Evolutionary conservation across 768 basidiomycete species (phyloP).

Genomic region (Termitomyces sp.): DNA sequence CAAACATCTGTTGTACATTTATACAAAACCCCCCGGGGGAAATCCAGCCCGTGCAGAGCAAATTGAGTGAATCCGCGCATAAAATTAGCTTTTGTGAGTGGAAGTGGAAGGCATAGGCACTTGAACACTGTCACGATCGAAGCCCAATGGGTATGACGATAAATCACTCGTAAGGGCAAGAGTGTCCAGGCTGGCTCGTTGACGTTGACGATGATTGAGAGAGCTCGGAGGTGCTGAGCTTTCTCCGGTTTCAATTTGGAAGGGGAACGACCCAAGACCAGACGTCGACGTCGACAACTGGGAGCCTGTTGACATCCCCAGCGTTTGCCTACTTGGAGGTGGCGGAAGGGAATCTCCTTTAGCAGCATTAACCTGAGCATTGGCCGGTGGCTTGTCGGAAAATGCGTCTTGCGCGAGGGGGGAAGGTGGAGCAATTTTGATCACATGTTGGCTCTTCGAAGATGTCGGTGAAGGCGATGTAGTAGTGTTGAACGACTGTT

Average conservation of each 20-base stretch:
- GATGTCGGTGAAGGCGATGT: conserved; percentile 49
- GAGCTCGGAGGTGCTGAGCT: conserved; percentile 25
- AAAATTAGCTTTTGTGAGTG: conserved; percentile 11
- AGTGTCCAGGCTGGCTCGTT: conserved; percentile 82
- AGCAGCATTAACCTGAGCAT: conserved; percentile 7
- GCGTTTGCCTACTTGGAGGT: conserved; percentile 53
- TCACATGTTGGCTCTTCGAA: conserved; percentile 42
- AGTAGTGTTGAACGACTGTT: conserved; percentile 43
- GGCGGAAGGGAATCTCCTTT: conserved; percentile 31
- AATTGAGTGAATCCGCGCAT: conserved; percentile 3
- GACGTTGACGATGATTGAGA: conserved; percentile 46
- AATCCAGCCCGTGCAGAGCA: conserved; percentile 9
- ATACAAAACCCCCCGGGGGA: conserved; percentile 10
- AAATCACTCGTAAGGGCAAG: conserved; percentile 78
- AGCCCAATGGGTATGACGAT: conserved; percentile 77
- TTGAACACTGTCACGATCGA: conserved; percentile 46
- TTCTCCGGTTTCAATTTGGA: conserved; percentile 74
- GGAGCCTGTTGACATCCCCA: conserved; percentile 75
- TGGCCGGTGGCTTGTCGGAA: conserved; percentile 16
- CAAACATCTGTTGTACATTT: conserved; percentile 13
- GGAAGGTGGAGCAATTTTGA: conserved; percentile 40
- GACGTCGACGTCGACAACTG: conserved; percentile 72
- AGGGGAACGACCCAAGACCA: conserved; percentile 81
- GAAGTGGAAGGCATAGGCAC: conserved; percentile 18
- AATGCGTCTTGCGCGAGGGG: conserved; percentile 51